These are phyloP conservation scores for Peronosclerospora sorghi DNA, from an alignment of 352 stramenopile species.

Conservation along the genomic window DNA sequence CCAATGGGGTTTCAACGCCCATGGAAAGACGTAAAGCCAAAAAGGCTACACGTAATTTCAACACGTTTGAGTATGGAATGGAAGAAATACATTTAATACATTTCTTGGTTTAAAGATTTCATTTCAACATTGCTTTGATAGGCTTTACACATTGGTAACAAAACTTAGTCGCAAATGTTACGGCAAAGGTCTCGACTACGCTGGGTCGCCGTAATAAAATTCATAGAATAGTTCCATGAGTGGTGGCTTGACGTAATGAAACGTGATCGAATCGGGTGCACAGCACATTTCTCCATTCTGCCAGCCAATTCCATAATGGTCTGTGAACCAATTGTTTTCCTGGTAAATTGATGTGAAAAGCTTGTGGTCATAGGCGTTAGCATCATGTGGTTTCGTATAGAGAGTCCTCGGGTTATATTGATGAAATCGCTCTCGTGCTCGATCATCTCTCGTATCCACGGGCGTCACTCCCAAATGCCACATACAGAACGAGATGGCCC, in stretches of 20 bases:
- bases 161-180: no score
- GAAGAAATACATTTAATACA: no score
- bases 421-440: slow-evolving; percentile 71
- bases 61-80: no score
- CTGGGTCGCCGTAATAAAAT: slow-evolving; percentile 67
- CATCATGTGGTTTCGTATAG: slow-evolving; percentile 55
- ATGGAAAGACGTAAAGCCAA: no score
- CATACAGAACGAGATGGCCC: slow-evolving; percentile 85
- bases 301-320: slow-evolving; percentile 72
- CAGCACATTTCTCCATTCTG: slow-evolving; percentile 68
- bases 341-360: slow-evolving; percentile 72
- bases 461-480: slow-evolving; percentile 51
- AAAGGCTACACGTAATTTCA: no score
- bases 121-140: no score
- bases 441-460: slow-evolving; percentile 54
- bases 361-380: slow-evolving; percentile 56
- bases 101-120: no score
- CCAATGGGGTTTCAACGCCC: no score
- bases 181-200: no score
- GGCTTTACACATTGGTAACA: no score
- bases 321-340: slow-evolving; percentile 85
- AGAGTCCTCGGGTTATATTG: slow-evolving; percentile 72
- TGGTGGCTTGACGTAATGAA: slow-evolving; percentile 80
- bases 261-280: slow-evolving; percentile 65
- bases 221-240: slow-evolving; percentile 81